phyloP scores from a whole-genome alignment of 495 filamentous ascomycete genomes.

The Lepraria neglecta region DNA sequence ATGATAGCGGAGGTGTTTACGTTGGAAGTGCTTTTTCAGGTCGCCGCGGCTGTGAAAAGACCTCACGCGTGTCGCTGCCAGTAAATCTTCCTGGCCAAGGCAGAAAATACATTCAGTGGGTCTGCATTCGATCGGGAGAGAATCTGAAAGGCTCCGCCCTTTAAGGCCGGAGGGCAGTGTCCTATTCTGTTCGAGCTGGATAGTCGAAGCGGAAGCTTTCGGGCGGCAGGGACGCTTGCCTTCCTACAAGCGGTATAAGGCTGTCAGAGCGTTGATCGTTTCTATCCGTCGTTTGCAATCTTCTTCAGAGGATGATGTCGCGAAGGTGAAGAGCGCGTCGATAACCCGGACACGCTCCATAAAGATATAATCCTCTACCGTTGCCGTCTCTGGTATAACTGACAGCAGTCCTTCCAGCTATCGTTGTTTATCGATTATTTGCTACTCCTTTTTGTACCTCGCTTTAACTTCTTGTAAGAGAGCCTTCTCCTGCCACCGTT shows the following conservation, averaged over 20 bases:
- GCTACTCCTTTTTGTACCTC: background rate
- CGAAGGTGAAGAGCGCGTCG: conserved; percentile 18
- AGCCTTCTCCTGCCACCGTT: background rate
- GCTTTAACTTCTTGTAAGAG: background rate
- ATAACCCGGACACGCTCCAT: conserved; percentile 15
- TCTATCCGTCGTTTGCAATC: conserved; percentile 6
- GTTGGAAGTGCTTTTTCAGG: conserved; percentile 23
- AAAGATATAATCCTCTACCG: conserved; percentile 17
- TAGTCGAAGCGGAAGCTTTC: background rate
- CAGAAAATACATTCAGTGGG: conserved; percentile 19
- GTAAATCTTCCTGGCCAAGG: conserved; percentile 15
- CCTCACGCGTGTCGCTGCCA: background rate
- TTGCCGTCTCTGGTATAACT: background rate
- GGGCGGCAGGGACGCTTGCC: background rate
- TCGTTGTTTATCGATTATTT: background rate
- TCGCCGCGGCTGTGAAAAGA: conserved; percentile 10
- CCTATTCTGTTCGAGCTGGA: conserved; percentile 13
- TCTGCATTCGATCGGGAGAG: conserved; percentile 17
- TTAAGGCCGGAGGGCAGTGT: background rate
- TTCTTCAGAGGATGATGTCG: conserved; percentile 15
- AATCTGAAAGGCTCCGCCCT: conserved; percentile 9
- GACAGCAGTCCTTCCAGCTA: background rate
- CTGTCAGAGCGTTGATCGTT: conserved; percentile 17
- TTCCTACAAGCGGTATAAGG: conserved; percentile 14
- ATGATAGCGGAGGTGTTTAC: conserved; percentile 22